Evolutionary conservation across 2,329 filamentous ascomycete genomes (phyloP).

Genomic region (Hypomyces perniciosus): DNA sequence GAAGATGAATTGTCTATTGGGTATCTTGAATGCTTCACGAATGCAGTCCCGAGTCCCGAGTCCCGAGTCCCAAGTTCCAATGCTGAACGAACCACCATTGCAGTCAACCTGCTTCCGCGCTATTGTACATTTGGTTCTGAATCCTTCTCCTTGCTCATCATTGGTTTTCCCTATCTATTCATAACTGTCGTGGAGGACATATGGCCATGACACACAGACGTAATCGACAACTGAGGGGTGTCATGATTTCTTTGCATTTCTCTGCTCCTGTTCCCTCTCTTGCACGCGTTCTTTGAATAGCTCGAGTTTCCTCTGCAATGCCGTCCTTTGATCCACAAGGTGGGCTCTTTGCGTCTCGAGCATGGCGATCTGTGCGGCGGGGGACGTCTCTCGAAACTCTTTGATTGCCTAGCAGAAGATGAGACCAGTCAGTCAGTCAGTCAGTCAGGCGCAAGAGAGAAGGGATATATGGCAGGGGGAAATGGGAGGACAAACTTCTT

Average conservation of each 20-base stretch:
- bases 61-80: no score
- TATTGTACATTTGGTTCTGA: no score
- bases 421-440: not conserved
- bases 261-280: conserved; percentile 29
- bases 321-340: conserved; percentile 33
- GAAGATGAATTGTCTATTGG: no score
- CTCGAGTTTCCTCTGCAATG: conserved; percentile 38
- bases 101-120: no score
- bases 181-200: no score
- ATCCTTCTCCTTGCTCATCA: no score
- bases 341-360: conserved; percentile 37
- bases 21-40: no score
- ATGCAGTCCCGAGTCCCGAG: no score
- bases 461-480: conserved; percentile 1
- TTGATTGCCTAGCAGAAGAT: conserved; percentile 23
- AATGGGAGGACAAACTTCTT: conserved; percentile 27
- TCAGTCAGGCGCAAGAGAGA: not conserved
- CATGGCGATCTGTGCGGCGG: conserved; percentile 39
- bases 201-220: not conserved
- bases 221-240: not conserved
- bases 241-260: conserved; percentile 10
- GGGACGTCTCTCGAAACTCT: conserved; percentile 33
- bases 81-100: no score
- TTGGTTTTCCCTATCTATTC: no score
- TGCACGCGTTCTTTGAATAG: conserved; percentile 34